These are phyloP conservation scores for Sporothrix euskadiensis DNA, from an alignment of 2,329 filamentous ascomycete genomes.

Conservation along the genomic window DNA sequence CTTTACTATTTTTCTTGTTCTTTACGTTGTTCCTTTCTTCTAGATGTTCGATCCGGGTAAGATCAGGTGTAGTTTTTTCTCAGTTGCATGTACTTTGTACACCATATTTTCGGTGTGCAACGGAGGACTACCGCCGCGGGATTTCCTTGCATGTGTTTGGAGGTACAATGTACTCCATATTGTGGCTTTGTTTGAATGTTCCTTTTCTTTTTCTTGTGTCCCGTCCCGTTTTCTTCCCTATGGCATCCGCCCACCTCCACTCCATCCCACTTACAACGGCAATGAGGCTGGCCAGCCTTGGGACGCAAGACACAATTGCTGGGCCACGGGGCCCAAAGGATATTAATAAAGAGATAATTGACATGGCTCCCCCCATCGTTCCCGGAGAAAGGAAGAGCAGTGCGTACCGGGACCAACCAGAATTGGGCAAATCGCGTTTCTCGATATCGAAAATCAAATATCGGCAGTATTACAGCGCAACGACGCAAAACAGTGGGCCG, in stretches of 20 bases:
- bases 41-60: not conserved
- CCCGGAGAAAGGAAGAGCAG: not conserved
- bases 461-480: not conserved
- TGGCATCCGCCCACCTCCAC: not conserved
- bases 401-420: conserved; percentile 11
- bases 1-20: not conserved
- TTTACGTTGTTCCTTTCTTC: conserved; percentile 7
- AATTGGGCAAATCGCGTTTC: not conserved
- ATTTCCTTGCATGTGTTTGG: not conserved
- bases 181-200: not conserved
- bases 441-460: conserved; percentile 4
- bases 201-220: not conserved
- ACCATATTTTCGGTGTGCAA: not conserved
- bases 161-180: not conserved
- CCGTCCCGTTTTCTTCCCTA: not conserved
- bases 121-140: conserved; percentile 10
- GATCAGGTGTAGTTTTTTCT: not conserved
- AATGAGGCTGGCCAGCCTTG: conserved; percentile 28
- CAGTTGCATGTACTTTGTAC: not conserved
- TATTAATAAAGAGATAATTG: not conserved
- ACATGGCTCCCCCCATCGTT: not conserved
- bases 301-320: not conserved
- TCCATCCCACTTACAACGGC: conserved; percentile 4
- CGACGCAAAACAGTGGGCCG: not conserved
- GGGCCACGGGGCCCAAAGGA: not conserved